phyloP scores from a whole-genome alignment of 1,284 basidiomycete species.

The Tilletia indica region DNA sequence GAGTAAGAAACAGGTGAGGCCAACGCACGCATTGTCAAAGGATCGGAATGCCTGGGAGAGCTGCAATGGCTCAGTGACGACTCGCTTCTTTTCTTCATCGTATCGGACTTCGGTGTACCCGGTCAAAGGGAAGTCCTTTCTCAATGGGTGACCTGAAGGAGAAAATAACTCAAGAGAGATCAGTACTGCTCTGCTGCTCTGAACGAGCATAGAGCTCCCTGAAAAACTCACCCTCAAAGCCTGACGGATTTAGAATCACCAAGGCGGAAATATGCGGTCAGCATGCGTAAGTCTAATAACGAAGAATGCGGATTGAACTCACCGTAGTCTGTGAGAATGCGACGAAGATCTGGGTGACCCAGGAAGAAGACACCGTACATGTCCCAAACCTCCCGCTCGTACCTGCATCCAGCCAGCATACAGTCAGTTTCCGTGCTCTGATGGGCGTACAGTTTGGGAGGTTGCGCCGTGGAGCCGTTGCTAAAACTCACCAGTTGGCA shows the following conservation, averaged over 20 bases:
- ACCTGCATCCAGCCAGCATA: conserved; percentile 52
- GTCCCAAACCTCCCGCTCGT: conserved; percentile 97
- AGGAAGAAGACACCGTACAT: conserved; percentile 96
- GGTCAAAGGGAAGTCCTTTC: conserved; percentile 96
- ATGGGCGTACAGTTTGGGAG: neutral
- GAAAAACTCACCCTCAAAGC: conserved; percentile 74
- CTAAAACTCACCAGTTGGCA: conserved; percentile 73
- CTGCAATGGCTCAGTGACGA: conserved; percentile 96
- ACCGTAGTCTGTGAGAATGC: conserved; percentile 98
- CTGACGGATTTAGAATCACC: conserved; percentile 57
- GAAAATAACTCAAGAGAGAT: neutral
- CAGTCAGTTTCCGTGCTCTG: neutral
- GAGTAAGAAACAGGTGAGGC: neutral
- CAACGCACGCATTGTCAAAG: conserved; percentile 67
- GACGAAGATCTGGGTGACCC: conserved; percentile 90
- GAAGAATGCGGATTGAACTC: conserved; percentile 33
- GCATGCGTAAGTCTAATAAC: neutral
- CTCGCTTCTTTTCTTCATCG: conserved; percentile 96
- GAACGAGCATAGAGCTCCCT: too few species aligned
- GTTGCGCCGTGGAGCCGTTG: neutral
- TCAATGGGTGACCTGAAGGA: conserved; percentile 69
- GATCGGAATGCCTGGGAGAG: conserved; percentile 98
- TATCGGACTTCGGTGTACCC: conserved; percentile 97
- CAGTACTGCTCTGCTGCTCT: neutral
- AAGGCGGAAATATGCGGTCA: neutral